phyloP scores from a whole-genome alignment of 2,329 filamentous ascomycete genomes.

The Scedosporium apiospermum region DNA sequence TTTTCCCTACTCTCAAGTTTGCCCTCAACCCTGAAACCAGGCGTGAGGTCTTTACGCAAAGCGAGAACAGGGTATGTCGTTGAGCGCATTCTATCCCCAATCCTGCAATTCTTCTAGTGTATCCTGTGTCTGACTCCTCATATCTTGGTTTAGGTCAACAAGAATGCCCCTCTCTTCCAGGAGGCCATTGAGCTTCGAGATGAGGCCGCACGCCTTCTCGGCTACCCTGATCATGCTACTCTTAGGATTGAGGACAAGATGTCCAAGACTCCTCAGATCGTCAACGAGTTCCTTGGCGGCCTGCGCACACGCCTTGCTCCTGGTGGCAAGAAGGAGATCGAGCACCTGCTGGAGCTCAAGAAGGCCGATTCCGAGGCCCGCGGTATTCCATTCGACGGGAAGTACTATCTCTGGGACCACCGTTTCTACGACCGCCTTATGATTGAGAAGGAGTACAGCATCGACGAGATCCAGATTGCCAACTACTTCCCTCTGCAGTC shows the following conservation, averaged over 20 bases:
- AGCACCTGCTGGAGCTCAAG: conserved; percentile 65
- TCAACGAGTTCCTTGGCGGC: conserved; percentile 64
- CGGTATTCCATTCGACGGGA: conserved; percentile 50
- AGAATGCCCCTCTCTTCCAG: conserved; percentile 64
- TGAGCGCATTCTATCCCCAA: no score
- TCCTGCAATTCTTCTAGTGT: not conserved
- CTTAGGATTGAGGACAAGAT: conserved; percentile 77
- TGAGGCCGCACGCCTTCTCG: conserved; percentile 66
- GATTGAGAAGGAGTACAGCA: conserved; percentile 70
- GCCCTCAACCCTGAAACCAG: conserved; percentile 61
- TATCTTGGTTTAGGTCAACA: conserved; percentile 42
- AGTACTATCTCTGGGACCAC: conserved; percentile 77
- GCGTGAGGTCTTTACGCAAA: conserved; percentile 59
- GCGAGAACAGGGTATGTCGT: conserved; percentile 61
- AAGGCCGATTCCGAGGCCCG: conserved; percentile 55
- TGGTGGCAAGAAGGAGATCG: conserved; percentile 61
- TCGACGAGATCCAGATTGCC: conserved; percentile 70
- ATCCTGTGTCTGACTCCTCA: not conserved
- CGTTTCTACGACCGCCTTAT: conserved; percentile 72
- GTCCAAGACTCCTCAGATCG: conserved; percentile 66
- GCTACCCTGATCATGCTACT: conserved; percentile 67
- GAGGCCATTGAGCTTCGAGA: conserved; percentile 68
- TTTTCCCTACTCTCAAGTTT: conserved; percentile 71
- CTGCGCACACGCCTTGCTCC: conserved; percentile 56
- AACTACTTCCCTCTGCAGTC: conserved; percentile 74